Base-by-base conservation (phyloP, 75 land plant species). In the Selaginella tamariscina region DNA sequence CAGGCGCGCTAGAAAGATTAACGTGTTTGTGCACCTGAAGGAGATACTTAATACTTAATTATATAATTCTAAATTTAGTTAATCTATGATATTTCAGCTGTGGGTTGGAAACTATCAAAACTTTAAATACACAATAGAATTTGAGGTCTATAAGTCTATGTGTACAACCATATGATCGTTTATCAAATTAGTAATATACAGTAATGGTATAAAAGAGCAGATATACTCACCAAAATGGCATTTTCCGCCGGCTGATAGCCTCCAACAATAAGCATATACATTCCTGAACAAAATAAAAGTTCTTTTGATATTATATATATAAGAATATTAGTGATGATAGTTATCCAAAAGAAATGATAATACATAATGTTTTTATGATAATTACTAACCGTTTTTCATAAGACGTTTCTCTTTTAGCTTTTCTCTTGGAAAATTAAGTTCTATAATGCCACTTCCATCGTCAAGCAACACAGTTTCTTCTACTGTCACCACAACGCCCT, bases 21-120 rank as follows among this genome's bases (percentile, higher is more conserved):
- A 93, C 94, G 56, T 86, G 83, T 66, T 93, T 93, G 68, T 93
- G 94, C 65, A 87, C 96, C 96, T 90, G 81, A 20, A 56, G 21
- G 30, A 0, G 32, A 69, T 31, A 63, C 32, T 30, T 27, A 0
- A 33, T 0, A 0, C 11, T 55, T 28, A 56, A 32, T 29, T 32
- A 68, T 9, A 68, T 54, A 23, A 18, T 0, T 11, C 62, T 21
- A 55, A 30, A 31, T 8, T 27, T 2, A 49, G 28, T n/a, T n/a
- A n/a, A n/a, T n/a, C n/a, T n/a, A n/a, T n/a, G n/a, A n/a, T n/a
- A n/a, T n/a, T n/a, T n/a, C n/a, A n/a, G n/a, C n/a, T n/a, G n/a
- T n/a, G n/a, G n/a, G n/a, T n/a, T n/a, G n/a, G n/a, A n/a, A n/a
- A n/a, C n/a, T n/a, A n/a, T n/a, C 30, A 9, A 2, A 11, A 63